These are phyloP conservation scores for Vitis hybrid DNA, from an alignment of 177 flowering plant species.

Conservation along the genomic window DNA sequence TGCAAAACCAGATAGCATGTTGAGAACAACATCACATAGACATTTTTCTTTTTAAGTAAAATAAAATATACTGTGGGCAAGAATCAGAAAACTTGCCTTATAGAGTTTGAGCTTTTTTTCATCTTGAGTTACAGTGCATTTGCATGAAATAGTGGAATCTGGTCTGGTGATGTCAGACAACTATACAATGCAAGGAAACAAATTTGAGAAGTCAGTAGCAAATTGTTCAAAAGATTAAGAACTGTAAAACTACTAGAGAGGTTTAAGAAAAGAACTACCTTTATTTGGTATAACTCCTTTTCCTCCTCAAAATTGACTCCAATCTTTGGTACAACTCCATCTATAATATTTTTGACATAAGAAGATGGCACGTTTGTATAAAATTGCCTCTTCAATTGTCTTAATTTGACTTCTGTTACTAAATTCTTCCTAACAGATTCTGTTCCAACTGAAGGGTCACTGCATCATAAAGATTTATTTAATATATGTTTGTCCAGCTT, in stretches of 20 bases:
- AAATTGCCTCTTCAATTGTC: slow-evolving; percentile 32
- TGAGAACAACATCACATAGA: background rate
- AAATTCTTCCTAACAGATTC: slow-evolving; percentile 18
- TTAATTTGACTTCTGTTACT: slow-evolving; percentile 24
- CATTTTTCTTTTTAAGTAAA: background rate
- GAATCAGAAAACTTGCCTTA: slow-evolving; percentile 31
- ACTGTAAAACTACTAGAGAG: background rate
- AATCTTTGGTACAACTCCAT: slow-evolving; percentile 30
- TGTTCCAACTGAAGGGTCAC: slow-evolving; percentile 21
- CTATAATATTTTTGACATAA: slow-evolving; percentile 30
- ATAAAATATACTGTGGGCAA: background rate
- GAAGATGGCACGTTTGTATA: slow-evolving; percentile 43
- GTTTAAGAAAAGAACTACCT: slow-evolving; percentile 29
- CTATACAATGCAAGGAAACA: slow-evolving; percentile 23
- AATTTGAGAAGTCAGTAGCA: background rate
- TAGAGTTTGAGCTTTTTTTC: slow-evolving; percentile 35
- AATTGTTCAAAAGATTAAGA: background rate
- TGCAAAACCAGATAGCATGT: background rate
- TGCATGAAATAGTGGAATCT: slow-evolving; percentile 46
- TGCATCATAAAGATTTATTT: slow-evolving; percentile 18
- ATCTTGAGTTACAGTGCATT: slow-evolving; percentile 34
- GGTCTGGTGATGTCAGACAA: slow-evolving; percentile 38
- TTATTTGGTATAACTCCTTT: slow-evolving; percentile 47
- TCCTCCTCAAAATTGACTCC: slow-evolving; percentile 36
- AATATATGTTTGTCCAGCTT: background rate